A percentile compares a stretch with the other conserved stretches of the same genome.
phyloP scores from a whole-genome alignment of 2,329 filamentous ascomycete species.

The Elsinoe necatrix region DNA sequence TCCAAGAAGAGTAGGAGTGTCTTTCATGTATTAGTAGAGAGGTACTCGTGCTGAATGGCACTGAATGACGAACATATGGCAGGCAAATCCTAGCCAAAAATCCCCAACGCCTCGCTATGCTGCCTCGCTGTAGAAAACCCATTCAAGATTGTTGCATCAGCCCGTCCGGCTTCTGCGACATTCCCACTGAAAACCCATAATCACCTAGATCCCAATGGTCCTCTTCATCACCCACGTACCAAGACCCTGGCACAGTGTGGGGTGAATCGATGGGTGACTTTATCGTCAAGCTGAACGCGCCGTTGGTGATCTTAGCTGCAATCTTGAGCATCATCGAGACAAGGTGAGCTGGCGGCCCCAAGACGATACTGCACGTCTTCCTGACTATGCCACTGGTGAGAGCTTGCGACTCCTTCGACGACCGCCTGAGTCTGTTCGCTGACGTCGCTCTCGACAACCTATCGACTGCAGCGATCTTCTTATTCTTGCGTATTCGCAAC shows the following conservation, averaged over 20 bases:
- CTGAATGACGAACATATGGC: neutral
- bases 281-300: constrained; percentile 26
- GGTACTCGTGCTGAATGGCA: neutral
- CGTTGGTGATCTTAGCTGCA: constrained; percentile 61
- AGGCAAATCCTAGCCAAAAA: neutral
- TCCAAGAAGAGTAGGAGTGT: constrained; percentile 50
- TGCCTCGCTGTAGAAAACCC: neutral
- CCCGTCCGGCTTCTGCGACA: constrained; percentile 10
- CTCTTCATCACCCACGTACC: constrained; percentile 19
- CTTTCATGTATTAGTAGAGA: constrained; percentile 39
- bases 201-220: constrained; percentile 19
- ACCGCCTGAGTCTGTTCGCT: neutral
- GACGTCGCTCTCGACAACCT: neutral
- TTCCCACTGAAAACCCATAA: constrained; percentile 13
- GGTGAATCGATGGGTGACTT: constrained; percentile 14
- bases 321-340: constrained; percentile 73
- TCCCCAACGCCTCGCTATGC: constrained; percentile 12
- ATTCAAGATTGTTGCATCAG: neutral
- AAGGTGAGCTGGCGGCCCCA: constrained; percentile 73
- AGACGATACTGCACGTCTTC: constrained; percentile 66
- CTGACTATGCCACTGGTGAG: constrained; percentile 51
- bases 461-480: constrained; percentile 22
- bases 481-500: constrained; percentile 30
- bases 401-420: constrained; percentile 13
- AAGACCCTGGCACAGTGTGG: constrained; percentile 16